Conservation (phyloP, 2,329 filamentous ascomycete species). For the Monilinia polystroma region DNA sequence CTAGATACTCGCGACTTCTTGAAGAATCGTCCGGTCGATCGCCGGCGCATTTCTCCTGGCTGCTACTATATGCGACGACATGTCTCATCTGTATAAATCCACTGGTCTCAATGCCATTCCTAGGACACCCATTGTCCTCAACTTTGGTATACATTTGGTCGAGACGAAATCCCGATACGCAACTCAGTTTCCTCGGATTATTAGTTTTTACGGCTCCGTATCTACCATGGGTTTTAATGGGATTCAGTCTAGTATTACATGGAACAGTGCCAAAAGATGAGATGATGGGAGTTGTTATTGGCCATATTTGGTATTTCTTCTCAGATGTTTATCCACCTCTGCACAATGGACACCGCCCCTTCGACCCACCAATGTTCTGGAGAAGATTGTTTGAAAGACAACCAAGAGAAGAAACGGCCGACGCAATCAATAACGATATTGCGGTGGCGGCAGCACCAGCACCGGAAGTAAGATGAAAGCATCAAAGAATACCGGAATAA, state of each 20-base stretch:
- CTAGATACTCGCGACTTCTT: constrained; percentile 90
- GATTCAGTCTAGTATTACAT: constrained; percentile 87
- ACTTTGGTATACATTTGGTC: constrained; percentile 98
- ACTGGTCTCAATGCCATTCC: constrained; percentile 85
- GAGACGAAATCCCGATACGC: constrained; percentile 85
- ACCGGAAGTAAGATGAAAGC: constrained; percentile 42
- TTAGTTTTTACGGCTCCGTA: constrained; percentile 92
- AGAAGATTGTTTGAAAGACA: constrained; percentile 74
- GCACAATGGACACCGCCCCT: constrained; percentile 77
- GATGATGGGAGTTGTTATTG: constrained; percentile 90
- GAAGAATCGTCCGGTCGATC: constrained; percentile 93
- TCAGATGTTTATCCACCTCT: constrained; percentile 93
- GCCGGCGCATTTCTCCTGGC: constrained; percentile 92
- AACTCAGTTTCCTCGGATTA: constrained; percentile 83
- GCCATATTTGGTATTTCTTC: constrained; percentile 98
- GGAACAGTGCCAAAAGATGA: constrained; percentile 91
- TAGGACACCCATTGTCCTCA: constrained; percentile 89
- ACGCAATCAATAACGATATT: constrained; percentile 61
- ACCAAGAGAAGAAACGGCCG: constrained; percentile 50
- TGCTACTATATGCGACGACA: constrained; percentile 80
- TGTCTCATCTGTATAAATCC: constrained; percentile 81
- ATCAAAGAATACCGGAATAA: constrained; percentile 1
- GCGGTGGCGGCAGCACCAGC: constrained; percentile 52
- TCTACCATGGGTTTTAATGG: constrained; percentile 93
- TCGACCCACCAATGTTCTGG: constrained; percentile 92